phyloP scores from a whole-genome alignment of 2,329 filamentous ascomycete species.

The Raffaelea ambrosiae region DNA sequence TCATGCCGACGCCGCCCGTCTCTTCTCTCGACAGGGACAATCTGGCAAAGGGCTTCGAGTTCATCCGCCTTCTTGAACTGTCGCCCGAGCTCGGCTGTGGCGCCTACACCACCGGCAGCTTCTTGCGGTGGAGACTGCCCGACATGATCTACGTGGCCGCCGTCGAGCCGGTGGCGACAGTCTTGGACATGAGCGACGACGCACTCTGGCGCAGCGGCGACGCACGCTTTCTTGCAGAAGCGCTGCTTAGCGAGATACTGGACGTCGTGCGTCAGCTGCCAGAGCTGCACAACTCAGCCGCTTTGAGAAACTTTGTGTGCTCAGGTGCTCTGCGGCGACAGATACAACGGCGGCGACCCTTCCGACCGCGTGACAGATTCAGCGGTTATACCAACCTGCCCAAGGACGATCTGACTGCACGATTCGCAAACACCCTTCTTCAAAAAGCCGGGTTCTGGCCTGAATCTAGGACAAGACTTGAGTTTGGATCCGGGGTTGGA shows the following conservation, averaged over 20 bases:
- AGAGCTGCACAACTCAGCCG: slow-evolving; percentile 57
- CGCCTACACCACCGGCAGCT: slow-evolving; percentile 47
- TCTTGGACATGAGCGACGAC: slow-evolving; percentile 70
- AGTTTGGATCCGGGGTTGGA: no score
- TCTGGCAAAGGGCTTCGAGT: slow-evolving; percentile 29
- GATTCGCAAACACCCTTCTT: no score
- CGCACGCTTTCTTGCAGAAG: slow-evolving; percentile 57
- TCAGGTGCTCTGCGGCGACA: slow-evolving; percentile 52
- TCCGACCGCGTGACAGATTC: neutral
- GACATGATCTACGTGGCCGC: slow-evolving; percentile 67
- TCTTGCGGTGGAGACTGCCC: slow-evolving; percentile 69
- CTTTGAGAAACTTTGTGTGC: slow-evolving; percentile 48
- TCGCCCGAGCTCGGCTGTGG: slow-evolving; percentile 54
- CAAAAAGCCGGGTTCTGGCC: no score
- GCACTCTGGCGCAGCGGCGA: slow-evolving; percentile 59
- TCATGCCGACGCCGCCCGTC: no score
- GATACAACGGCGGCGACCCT: slow-evolving; percentile 40
- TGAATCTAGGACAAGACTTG: no score
- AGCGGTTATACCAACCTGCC: neutral
- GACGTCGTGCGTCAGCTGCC: slow-evolving; percentile 65
- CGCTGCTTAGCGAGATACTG: slow-evolving; percentile 67
- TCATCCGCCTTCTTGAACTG: slow-evolving; percentile 56
- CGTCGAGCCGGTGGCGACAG: slow-evolving; percentile 71
- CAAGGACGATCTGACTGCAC: slow-evolving; percentile 37
- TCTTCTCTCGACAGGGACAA: no score